Conservation (phyloP, 2,329 filamentous ascomycete species). For the Pochonia chlamydosporia region DNA sequence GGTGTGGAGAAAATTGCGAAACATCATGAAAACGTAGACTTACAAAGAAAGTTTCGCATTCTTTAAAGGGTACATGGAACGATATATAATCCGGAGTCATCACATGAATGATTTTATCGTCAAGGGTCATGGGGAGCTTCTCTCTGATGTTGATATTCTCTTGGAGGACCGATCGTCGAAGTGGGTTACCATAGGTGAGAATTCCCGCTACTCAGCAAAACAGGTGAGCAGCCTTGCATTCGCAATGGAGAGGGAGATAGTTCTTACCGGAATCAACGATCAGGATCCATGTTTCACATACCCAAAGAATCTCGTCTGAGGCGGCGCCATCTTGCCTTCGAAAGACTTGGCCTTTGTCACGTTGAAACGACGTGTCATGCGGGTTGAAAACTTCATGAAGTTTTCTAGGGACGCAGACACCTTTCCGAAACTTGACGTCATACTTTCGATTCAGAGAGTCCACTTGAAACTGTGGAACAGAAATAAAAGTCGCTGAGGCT, state of each 20-base stretch:
- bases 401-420: slow-evolving; percentile 2
- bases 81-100: slow-evolving; percentile 1
- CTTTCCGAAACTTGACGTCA: slow-evolving; percentile 1
- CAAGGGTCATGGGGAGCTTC: background rate
- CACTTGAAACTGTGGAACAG: slow-evolving; percentile 1
- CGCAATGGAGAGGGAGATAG: background rate
- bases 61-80: slow-evolving; percentile 1
- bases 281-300: slow-evolving; percentile 4
- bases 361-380: slow-evolving; percentile 2
- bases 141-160: slow-evolving; percentile 3
- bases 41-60: slow-evolving; percentile 5
- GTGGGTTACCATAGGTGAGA: slow-evolving; percentile 1
- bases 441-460: background rate
- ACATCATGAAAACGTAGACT: background rate
- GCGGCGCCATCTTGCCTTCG: slow-evolving; percentile 1
- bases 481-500: background rate
- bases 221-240: background rate
- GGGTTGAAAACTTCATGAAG: slow-evolving; percentile 3
- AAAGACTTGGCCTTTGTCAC: slow-evolving; percentile 3
- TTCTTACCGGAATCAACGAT: slow-evolving; percentile 4
- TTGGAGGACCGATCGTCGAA: background rate
- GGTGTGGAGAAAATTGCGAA: too few relatives aligned
- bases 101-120: background rate
- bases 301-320: slow-evolving; percentile 1
- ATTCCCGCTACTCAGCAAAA: background rate